Evolutionary conservation across 106 monocot genomes (phyloP).

Genomic region (Gastrodia elata): DNA sequence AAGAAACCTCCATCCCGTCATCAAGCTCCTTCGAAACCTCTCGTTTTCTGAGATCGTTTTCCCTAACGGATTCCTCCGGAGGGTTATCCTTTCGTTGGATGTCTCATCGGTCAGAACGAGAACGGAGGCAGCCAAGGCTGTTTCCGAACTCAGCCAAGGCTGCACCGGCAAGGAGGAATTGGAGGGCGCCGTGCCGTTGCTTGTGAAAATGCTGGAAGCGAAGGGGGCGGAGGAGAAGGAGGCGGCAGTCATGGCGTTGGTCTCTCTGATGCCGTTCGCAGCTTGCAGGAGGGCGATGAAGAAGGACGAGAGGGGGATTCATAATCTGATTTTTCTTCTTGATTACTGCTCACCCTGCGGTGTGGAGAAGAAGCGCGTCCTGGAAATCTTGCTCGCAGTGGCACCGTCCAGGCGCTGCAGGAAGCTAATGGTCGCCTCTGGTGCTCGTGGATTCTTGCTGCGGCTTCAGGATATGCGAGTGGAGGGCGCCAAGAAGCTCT

Average conservation of each 20-base stretch:
- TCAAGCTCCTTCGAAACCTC: slow-evolving; percentile 44
- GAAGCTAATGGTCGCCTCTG: slow-evolving; percentile 66
- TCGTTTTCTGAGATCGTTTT: slow-evolving; percentile 38
- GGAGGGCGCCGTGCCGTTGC: slow-evolving; percentile 25
- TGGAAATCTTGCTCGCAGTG: slow-evolving; percentile 37
- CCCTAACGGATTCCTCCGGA: slow-evolving; percentile 31
- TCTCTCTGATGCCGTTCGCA: slow-evolving; percentile 22
- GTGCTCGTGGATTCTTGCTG: slow-evolving; percentile 50
- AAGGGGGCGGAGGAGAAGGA: slow-evolving; percentile 53
- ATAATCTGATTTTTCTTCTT: slow-evolving; percentile 49
- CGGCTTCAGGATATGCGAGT: slow-evolving; percentile 44
- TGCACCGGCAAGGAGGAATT: slow-evolving; percentile 23
- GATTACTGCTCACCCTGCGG: slow-evolving; percentile 33
- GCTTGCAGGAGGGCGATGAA: slow-evolving; percentile 34
- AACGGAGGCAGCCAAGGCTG: slow-evolving; percentile 37
- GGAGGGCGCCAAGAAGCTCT: slow-evolving; percentile 68
- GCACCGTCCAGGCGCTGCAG: slow-evolving; percentile 56
- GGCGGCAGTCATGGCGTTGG: slow-evolving; percentile 58
- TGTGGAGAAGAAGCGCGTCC: slow-evolving; percentile 49
- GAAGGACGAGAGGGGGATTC: slow-evolving; percentile 73
- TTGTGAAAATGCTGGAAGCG: slow-evolving; percentile 59
- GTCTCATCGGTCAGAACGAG: slow-evolving; percentile 22
- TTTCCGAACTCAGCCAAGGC: slow-evolving; percentile 14
- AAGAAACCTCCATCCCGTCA: slow-evolving; percentile 40
- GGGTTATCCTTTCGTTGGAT: slow-evolving; percentile 21